Percentiles rank a stretch among this genome's conserved stretches.
These are phyloP conservation scores for Pichia nakasei DNA, from an alignment of 805 yeast genomes.

Conservation along the genomic window DNA sequence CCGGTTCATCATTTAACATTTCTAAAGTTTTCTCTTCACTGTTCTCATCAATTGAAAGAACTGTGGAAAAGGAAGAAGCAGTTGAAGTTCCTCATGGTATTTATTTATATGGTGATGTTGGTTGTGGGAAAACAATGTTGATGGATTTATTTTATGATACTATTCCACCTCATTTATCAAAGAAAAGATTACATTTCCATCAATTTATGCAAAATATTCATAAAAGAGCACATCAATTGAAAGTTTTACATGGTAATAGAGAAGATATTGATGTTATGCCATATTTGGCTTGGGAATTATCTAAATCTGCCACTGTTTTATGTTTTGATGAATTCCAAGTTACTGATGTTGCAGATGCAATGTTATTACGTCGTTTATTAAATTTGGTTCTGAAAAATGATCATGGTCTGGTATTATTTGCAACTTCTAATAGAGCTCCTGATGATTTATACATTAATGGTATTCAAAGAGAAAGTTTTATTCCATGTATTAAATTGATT, in stretches of 20 bases:
- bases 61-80: neutral
- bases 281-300: constrained; percentile 71
- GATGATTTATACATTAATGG: constrained; percentile 91
- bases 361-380: constrained; percentile 75
- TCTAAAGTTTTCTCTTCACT: constrained; percentile 26
- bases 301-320: constrained; percentile 63
- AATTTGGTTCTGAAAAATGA: constrained; percentile 58
- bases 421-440: constrained; percentile 93
- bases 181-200: constrained; percentile 84
- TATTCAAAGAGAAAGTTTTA: constrained; percentile 81
- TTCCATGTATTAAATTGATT: constrained; percentile 83
- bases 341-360: constrained; percentile 97
- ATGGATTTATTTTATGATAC: constrained; percentile 92
- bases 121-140: constrained; percentile 97
- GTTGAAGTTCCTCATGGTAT: constrained; percentile 65
- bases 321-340: constrained; percentile 98
- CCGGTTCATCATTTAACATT: constrained; percentile 24
- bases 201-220: constrained; percentile 95
- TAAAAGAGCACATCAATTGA: constrained; percentile 73
- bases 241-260: constrained; percentile 52
- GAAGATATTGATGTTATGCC: constrained; percentile 77
- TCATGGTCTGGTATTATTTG: constrained; percentile 80
- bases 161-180: constrained; percentile 68
- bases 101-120: constrained; percentile 93
- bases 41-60: constrained; percentile 13